Evolutionary conservation across 768 basidiomycete genomes (phyloP).

Genomic region (Boletellus emodensis): DNA sequence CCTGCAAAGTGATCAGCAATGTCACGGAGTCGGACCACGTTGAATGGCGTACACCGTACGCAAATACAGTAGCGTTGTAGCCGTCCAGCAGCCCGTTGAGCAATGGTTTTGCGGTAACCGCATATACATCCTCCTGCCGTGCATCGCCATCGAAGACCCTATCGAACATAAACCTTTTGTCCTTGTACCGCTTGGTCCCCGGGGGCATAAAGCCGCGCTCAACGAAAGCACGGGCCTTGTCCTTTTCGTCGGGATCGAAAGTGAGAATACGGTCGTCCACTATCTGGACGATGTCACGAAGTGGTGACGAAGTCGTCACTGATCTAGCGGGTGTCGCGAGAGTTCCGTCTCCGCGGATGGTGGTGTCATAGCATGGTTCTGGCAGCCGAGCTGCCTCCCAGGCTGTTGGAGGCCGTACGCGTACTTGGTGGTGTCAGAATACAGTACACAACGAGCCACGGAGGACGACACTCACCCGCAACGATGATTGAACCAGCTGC

Average conservation of each 20-base stretch:
- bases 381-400: conserved; percentile 87
- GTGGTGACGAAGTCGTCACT: conserved; percentile 49
- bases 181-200: conserved; percentile 91
- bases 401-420: conserved; percentile 82
- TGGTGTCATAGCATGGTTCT: conserved; percentile 63
- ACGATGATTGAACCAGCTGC: conserved; percentile 86
- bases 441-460: not conserved
- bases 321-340: conserved; percentile 63
- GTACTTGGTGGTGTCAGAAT: conserved; percentile 50
- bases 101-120: conserved; percentile 79
- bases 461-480: conserved; percentile 49
- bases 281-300: conserved; percentile 80
- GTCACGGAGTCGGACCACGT: not conserved
- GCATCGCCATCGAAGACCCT: conserved; percentile 81
- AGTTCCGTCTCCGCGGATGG: conserved; percentile 80
- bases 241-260: conserved; percentile 93
- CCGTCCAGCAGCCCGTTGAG: conserved; percentile 85
- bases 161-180: conserved; percentile 97
- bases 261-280: conserved; percentile 93
- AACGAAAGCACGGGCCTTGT: conserved; percentile 72
- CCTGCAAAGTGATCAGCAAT: conserved; percentile 46
- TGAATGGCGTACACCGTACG: conserved; percentile 79
- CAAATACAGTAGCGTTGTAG: conserved; percentile 96
- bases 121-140: conserved; percentile 83
- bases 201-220: conserved; percentile 83